Percentiles rank a stretch among this genome's conserved stretches.
Conservation (phyloP, 2,329 filamentous ascomycete species). For the Dothidotthia symphoricarpi region DNA sequence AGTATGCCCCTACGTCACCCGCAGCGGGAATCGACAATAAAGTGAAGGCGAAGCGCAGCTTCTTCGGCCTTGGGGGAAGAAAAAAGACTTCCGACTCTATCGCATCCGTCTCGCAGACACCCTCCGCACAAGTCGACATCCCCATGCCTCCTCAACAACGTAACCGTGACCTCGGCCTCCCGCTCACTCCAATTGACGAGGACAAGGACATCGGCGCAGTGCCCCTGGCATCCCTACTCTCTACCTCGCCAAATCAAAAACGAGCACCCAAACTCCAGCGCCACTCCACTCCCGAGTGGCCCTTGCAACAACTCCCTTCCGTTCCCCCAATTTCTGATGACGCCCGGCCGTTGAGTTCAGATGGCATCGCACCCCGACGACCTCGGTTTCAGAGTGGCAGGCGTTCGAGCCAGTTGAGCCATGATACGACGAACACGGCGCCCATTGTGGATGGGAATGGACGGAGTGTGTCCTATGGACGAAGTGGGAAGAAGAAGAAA, state of each 20-base stretch:
- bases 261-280: conserved; percentile 51
- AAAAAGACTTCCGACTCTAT: conserved; percentile 47
- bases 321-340: conserved; percentile 26
- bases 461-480: conserved; percentile 24
- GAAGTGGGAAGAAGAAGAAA: conserved; percentile 60
- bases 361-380: conserved; percentile 24
- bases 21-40: conserved; percentile 31
- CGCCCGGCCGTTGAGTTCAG: conserved; percentile 32
- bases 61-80: conserved; percentile 61
- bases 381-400: conserved; percentile 18
- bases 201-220: conserved; percentile 28
- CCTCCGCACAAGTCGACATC: conserved; percentile 19
- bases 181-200: conserved; percentile 38
- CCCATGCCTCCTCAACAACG: conserved; percentile 31
- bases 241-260: conserved; percentile 14
- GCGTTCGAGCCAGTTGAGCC: conserved; percentile 20
- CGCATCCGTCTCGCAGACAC: neutral
- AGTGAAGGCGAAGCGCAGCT: conserved; percentile 43
- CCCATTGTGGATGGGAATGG: conserved; percentile 21
- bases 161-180: conserved; percentile 23
- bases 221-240: conserved; percentile 20
- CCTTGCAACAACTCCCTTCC: conserved; percentile 40
- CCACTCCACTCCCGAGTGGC: conserved; percentile 51
- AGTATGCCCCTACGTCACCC: conserved; percentile 34
- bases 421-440: conserved; percentile 26